Percentiles rank a stretch among this genome's conserved stretches.
Evolutionary conservation across 805 yeast species (phyloP).

Genomic region (Monosporozyma aerobia): DNA sequence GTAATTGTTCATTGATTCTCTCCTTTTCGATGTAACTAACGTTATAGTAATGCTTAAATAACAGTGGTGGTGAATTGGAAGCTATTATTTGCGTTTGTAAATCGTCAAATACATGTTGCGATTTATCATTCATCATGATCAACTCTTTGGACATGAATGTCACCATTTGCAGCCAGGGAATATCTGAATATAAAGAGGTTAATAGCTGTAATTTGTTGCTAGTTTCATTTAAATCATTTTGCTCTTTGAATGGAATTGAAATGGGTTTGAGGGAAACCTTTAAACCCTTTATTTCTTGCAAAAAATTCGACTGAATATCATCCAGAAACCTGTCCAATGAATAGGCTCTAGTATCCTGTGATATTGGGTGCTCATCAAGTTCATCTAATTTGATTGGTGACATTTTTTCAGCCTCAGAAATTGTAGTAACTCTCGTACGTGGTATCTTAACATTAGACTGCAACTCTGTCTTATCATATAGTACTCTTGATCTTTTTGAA

Average conservation of each 20-base stretch:
- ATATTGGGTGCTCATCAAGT: conserved; percentile 1
- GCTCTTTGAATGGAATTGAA: conserved; percentile 6
- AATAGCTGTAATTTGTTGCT: background rate
- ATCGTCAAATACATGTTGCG: conserved; percentile 38
- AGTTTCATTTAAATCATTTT: background rate
- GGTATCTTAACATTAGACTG: background rate
- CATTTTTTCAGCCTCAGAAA: conserved; percentile 15
- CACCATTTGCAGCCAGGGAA: conserved; percentile 35
- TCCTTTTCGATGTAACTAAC: conserved; percentile 33
- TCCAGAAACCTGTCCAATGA: conserved; percentile 14
- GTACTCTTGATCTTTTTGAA: background rate
- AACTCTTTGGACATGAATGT: conserved; percentile 49
- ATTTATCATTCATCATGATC: conserved; percentile 41
- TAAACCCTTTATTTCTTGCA: conserved; percentile 11
- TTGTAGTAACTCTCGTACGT: background rate
- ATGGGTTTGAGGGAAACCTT: conserved; percentile 6
- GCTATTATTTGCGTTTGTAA: conserved; percentile 39
- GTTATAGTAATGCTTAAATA: conserved; percentile 41
- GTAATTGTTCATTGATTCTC: conserved; percentile 40
- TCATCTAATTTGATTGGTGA: conserved; percentile 19
- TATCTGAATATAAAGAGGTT: conserved; percentile 17
- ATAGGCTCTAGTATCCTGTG: background rate
- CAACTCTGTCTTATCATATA: background rate
- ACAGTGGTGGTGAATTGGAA: conserved; percentile 47
- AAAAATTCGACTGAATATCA: conserved; percentile 9